phyloP scores from a whole-genome alignment of 129 eudicot species.

The Flaveria linearis region DNA sequence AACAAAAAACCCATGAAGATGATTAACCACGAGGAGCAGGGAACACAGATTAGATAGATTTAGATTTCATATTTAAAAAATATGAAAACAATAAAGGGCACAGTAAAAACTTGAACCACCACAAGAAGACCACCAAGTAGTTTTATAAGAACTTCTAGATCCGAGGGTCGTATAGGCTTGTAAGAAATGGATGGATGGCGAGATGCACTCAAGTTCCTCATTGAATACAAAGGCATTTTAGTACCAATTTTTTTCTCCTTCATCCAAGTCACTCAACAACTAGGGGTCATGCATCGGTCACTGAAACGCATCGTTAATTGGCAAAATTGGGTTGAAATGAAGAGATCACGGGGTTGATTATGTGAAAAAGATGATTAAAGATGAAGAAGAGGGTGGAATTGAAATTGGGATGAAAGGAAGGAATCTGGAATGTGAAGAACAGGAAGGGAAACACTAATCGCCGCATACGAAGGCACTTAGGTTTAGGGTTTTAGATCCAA shows the following conservation, averaged over 20 bases:
- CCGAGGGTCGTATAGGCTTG: conserved; percentile 78
- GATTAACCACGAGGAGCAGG: too few relatives aligned
- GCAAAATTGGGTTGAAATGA: conserved; percentile 17
- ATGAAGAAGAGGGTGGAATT: background rate
- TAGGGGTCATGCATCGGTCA: conserved; percentile 37
- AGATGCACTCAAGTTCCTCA: conserved; percentile 58
- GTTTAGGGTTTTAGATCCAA: too few relatives aligned
- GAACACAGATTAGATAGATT: too few relatives aligned
- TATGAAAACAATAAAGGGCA: too few relatives aligned
- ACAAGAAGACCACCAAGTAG: conserved; percentile 33
- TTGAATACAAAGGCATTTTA: conserved; percentile 41
- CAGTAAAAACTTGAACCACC: too few relatives aligned
- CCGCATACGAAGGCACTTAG: too few relatives aligned
- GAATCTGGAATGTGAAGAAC: conserved; percentile 26
- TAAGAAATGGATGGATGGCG: conserved; percentile 59
- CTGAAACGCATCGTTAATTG: conserved; percentile 18
- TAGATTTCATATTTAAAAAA: too few relatives aligned
- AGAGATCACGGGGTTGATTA: background rate
- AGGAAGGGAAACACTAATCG: background rate
- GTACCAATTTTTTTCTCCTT: conserved; percentile 36
- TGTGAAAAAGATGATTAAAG: background rate
- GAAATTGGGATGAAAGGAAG: conserved; percentile 21
- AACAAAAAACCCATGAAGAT: too few relatives aligned
- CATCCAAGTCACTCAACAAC: too few relatives aligned
- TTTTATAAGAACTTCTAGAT: conserved; percentile 64